Percentiles rank a stretch among this genome's conserved stretches.
phyloP scores from a whole-genome alignment of 2,329 filamentous ascomycete genomes.

The Hypoxylon sp. region DNA sequence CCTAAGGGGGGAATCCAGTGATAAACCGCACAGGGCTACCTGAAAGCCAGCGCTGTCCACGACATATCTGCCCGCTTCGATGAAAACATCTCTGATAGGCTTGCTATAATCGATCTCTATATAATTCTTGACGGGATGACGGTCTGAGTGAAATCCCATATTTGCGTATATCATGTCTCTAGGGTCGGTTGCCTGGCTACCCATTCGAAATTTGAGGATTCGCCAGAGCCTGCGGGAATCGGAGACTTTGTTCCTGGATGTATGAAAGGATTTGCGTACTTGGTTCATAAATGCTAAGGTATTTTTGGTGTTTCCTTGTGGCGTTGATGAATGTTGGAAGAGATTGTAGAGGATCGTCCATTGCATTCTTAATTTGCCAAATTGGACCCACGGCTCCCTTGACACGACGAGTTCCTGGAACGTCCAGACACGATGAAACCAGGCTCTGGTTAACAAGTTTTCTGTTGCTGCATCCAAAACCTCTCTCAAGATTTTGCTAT shows the following conservation, averaged over 20 bases:
- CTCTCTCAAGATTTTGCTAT: no score
- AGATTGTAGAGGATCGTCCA: conserved; percentile 25
- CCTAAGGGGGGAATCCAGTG: conserved; percentile 13
- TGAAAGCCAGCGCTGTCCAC: conserved; percentile 3
- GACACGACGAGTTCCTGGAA: conserved; percentile 37
- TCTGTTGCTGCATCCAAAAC: neutral
- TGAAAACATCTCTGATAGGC: conserved; percentile 8
- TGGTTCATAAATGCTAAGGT: neutral
- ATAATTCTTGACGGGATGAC: neutral
- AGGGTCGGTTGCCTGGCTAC: conserved; percentile 18
- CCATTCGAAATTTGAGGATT: conserved; percentile 18
- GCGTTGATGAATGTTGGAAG: neutral
- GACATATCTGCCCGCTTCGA: conserved; percentile 13
- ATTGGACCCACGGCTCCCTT: conserved; percentile 33
- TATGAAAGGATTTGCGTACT: conserved; percentile 12
- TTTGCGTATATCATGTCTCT: conserved; percentile 39
- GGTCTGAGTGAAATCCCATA: conserved; percentile 31
- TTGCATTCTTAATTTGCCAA: conserved; percentile 16
- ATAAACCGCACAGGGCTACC: neutral
- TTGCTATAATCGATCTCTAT: conserved; percentile 32
- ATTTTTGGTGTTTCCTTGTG: neutral
- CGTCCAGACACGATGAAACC: conserved; percentile 37
- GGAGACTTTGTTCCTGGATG: neutral
- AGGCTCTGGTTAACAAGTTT: conserved; percentile 19
- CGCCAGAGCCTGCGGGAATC: conserved; percentile 9